Conservation (phyloP, 306 rosid genomes). For the Abrus precatorius region DNA sequence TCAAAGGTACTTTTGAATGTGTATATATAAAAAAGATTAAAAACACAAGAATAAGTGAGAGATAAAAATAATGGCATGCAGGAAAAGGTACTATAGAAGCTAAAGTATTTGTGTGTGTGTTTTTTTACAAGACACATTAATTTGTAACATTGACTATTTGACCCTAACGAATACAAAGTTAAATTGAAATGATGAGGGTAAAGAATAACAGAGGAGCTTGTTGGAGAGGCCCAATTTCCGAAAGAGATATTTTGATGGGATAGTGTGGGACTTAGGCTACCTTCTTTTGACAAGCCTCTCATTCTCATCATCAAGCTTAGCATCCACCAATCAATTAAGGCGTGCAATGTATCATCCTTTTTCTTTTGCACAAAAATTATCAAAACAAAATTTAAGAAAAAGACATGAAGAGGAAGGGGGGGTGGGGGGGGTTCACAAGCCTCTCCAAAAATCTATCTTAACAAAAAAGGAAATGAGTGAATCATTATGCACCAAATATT, state of each 20-base stretch:
- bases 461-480: slow-evolving; percentile 55
- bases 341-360: slow-evolving; percentile 33
- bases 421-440: slow-evolving; percentile 37
- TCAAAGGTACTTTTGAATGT: too few relatives aligned
- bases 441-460: slow-evolving; percentile 47
- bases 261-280: slow-evolving; percentile 55
- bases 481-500: slow-evolving; percentile 64
- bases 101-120: not conserved
- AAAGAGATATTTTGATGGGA: slow-evolving; percentile 72
- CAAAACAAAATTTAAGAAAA: slow-evolving; percentile 31
- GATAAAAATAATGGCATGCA: not conserved
- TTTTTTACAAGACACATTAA: not conserved
- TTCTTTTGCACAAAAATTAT: slow-evolving; percentile 36
- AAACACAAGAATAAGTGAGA: not conserved
- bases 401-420: slow-evolving; percentile 39
- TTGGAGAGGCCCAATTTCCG: slow-evolving; percentile 91
- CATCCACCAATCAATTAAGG: slow-evolving; percentile 65
- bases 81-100: not conserved
- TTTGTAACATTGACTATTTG: not conserved
- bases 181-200: slow-evolving; percentile 36
- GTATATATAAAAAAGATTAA: too few relatives aligned
- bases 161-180: slow-evolving; percentile 34
- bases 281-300: slow-evolving; percentile 55
- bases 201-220: slow-evolving; percentile 20
- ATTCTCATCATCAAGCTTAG: slow-evolving; percentile 53